These are phyloP conservation scores for Rosa chinensis DNA, from an alignment of 306 rosid genomes.

Conservation along the genomic window DNA sequence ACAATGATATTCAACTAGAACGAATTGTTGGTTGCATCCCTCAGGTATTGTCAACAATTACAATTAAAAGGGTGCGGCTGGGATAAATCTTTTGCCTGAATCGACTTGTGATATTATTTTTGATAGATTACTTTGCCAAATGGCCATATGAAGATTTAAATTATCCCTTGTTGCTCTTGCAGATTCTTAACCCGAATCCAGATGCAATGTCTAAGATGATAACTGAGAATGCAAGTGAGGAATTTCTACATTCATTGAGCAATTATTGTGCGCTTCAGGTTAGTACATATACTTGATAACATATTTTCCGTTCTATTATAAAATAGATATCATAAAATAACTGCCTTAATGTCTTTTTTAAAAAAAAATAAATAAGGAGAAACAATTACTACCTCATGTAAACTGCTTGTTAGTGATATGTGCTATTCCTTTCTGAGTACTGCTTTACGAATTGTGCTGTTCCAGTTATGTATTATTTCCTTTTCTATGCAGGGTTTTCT, in stretches of 20 bases:
- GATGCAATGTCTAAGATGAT: conserved; percentile 99
- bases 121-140: background rate
- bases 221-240: conserved; percentile 98
- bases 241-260: conserved; percentile 81
- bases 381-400: background rate
- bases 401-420: background rate
- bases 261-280: conserved; percentile 99
- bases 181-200: conserved; percentile 99
- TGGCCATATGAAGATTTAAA: background rate
- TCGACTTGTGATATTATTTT: background rate
- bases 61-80: background rate
- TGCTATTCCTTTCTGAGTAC: background rate
- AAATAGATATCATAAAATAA: background rate
- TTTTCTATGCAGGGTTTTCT: conserved; percentile 71
- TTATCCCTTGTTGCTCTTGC: conserved; percentile 26
- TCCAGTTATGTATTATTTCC: conserved; percentile 11
- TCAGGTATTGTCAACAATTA: conserved; percentile 58
- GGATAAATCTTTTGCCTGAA: background rate
- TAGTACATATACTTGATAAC: conserved; percentile 18
- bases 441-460: background rate
- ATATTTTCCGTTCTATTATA: background rate
- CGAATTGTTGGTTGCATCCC: conserved; percentile 99
- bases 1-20: conserved; percentile 72
- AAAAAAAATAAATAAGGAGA: background rate
- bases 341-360: background rate